These are phyloP conservation scores for Colletotrichum cordylinicola DNA, from an alignment of 2,329 filamentous ascomycete species.

Conservation along the genomic window DNA sequence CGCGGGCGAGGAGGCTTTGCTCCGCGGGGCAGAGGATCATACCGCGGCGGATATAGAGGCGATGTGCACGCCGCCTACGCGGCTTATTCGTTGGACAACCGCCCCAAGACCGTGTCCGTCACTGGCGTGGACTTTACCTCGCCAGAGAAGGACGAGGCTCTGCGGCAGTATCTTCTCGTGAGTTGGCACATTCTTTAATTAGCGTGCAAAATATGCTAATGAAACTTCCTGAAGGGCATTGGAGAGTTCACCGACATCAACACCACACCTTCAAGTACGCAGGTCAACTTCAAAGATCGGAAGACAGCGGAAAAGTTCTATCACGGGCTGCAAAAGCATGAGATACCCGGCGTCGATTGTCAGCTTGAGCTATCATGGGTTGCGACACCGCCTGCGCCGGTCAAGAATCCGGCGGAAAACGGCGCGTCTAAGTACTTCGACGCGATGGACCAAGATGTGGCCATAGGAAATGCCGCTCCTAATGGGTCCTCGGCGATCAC, in stretches of 20 bases:
- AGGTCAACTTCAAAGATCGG: slow-evolving; percentile 70
- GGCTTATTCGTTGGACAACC: slow-evolving; percentile 76
- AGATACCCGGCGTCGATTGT: slow-evolving; percentile 67
- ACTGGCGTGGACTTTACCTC: slow-evolving; percentile 68
- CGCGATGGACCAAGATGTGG: slow-evolving; percentile 18
- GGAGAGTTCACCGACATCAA: slow-evolving; percentile 68
- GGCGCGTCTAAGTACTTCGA: neutral
- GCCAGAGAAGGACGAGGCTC: slow-evolving; percentile 68
- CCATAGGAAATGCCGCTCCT: slow-evolving; percentile 12
- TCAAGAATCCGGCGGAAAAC: slow-evolving; percentile 17
- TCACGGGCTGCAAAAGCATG: slow-evolving; percentile 59
- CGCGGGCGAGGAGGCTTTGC: slow-evolving; percentile 37
- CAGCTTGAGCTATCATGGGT: slow-evolving; percentile 72
- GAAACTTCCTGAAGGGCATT: slow-evolving; percentile 51
- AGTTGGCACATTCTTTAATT: slow-evolving; percentile 31
- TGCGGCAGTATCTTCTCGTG: slow-evolving; percentile 76
- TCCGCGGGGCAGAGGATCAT: slow-evolving; percentile 43
- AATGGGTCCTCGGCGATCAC: slow-evolving; percentile 19
- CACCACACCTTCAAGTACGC: slow-evolving; percentile 49
- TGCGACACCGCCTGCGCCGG: slow-evolving; percentile 32
- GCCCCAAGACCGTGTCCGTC: slow-evolving; percentile 72
- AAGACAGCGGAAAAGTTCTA: slow-evolving; percentile 75
- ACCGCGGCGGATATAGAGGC: slow-evolving; percentile 42
- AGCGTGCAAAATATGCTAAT: neutral
- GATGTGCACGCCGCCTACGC: slow-evolving; percentile 62